Conservation (phyloP, 1,139 yeast species). For the Saccharomyces pastorianus region DNA sequence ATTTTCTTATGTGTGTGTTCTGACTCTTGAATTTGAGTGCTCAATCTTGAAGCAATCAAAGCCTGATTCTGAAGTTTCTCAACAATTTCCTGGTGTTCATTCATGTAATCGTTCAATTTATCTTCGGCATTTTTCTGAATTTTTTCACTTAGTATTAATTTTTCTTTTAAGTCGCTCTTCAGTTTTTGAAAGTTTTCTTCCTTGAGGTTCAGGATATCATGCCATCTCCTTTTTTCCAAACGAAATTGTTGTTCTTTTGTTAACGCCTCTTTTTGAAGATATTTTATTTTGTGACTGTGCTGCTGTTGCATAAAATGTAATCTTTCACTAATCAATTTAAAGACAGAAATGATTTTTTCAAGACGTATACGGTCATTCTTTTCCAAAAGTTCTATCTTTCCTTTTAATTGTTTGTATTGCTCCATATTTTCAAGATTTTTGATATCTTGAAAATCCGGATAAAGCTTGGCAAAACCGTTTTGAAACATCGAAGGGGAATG, state of each 20-base stretch:
- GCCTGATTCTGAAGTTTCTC: neutral
- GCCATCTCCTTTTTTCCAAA: neutral
- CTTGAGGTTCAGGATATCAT: neutral
- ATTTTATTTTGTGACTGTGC: neutral
- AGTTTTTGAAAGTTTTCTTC: conserved; percentile 1
- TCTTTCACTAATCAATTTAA: neutral
- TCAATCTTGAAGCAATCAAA: neutral
- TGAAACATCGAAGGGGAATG: neutral
- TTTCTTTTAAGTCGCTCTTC: neutral
- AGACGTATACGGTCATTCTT: neutral
- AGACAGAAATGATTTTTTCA: neutral
- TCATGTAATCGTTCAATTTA: neutral
- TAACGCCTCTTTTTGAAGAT: neutral
- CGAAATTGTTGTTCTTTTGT: neutral
- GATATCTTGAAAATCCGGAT: neutral
- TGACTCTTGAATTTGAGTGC: neutral
- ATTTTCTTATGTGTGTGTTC: neutral
- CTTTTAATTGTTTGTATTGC: neutral
- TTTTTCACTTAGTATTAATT: neutral
- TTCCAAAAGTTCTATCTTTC: neutral
- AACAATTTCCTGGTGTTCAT: neutral
- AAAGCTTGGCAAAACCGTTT: neutral
- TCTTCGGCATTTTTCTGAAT: neutral
- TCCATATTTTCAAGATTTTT: neutral
- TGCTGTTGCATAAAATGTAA: neutral